Conservation (phyloP, 1,284 basidiomycete species). For the Pseudozyma sp. region DNA sequence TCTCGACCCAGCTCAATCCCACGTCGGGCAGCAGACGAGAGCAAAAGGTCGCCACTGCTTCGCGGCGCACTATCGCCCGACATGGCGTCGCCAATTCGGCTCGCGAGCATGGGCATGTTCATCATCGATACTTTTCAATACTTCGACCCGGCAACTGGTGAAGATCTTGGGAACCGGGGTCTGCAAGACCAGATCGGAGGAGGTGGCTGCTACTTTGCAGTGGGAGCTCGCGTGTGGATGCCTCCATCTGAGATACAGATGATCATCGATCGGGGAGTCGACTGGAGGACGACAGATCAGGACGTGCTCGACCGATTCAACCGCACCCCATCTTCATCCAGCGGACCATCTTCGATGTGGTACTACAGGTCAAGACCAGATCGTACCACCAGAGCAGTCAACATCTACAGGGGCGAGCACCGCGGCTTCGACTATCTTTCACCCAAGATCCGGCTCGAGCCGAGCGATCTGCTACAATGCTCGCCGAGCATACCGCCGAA, state of each 20-base stretch:
- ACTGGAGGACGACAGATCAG: conserved; percentile 78
- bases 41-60: background rate
- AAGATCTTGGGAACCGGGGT: conserved; percentile 39
- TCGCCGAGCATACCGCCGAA: conserved; percentile 72
- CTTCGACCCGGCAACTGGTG: conserved; percentile 20
- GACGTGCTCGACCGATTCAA: conserved; percentile 76
- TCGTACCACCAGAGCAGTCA: conserved; percentile 80
- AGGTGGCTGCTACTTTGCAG: conserved; percentile 77
- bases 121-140: conserved; percentile 56
- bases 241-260: conserved; percentile 70
- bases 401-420: conserved; percentile 79
- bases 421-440: conserved; percentile 84
- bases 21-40: background rate
- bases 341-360: conserved; percentile 74
- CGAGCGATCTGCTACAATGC: conserved; percentile 74
- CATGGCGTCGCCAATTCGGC: conserved; percentile 14
- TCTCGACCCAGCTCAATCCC: background rate
- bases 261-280: conserved; percentile 83
- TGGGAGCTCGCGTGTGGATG: conserved; percentile 83
- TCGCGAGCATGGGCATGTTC: conserved; percentile 57
- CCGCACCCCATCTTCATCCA: conserved; percentile 1
- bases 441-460: conserved; percentile 78
- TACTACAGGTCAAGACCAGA: conserved; percentile 75
- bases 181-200: conserved; percentile 80
- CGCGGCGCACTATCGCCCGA: background rate